Percentiles rank a stretch among this genome's conserved stretches.
Conservation (phyloP, 2,329 filamentous ascomycete species). For the Talaromyces atroroseus region DNA sequence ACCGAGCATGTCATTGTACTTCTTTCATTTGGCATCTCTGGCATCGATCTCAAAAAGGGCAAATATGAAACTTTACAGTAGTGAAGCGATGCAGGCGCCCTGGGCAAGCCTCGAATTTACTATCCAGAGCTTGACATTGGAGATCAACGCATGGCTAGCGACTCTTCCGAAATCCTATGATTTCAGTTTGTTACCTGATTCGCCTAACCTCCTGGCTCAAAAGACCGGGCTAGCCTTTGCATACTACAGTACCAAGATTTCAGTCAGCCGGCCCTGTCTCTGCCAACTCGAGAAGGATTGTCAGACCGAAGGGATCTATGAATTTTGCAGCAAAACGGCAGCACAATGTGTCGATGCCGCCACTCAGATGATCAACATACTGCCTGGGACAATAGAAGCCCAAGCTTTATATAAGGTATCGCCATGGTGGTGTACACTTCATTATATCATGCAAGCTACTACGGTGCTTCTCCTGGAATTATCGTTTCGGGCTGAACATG, state of each 20-base stretch:
- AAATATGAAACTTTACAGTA: conserved; percentile 36
- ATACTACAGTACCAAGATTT: conserved; percentile 40
- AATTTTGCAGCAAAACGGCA: conserved; percentile 36
- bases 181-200: conserved; percentile 28
- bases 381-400: conserved; percentile 36
- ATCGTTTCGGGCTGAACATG: conserved; percentile 37
- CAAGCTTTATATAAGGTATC: conserved; percentile 32
- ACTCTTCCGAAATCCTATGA: conserved; percentile 36
- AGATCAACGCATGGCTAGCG: conserved; percentile 37
- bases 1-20: conserved; percentile 38
- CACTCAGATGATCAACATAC: conserved; percentile 34
- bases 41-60: conserved; percentile 34
- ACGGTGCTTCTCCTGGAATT: conserved; percentile 42
- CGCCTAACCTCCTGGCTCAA: conserved; percentile 31
- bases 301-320: conserved; percentile 27
- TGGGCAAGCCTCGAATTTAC: conserved; percentile 36
- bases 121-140: conserved; percentile 33
- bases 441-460: conserved; percentile 41
- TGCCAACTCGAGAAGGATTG: conserved; percentile 33
- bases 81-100: conserved; percentile 29
- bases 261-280: conserved; percentile 40
- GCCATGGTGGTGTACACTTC: conserved; percentile 43
- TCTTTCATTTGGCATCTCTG: conserved; percentile 34
- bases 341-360: conserved; percentile 40
- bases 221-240: conserved; percentile 37